Percentiles rank a stretch among this genome's conserved stretches.
These are phyloP conservation scores for Lactuca sativa DNA, from an alignment of 129 eudicot species.

Conservation along the genomic window DNA sequence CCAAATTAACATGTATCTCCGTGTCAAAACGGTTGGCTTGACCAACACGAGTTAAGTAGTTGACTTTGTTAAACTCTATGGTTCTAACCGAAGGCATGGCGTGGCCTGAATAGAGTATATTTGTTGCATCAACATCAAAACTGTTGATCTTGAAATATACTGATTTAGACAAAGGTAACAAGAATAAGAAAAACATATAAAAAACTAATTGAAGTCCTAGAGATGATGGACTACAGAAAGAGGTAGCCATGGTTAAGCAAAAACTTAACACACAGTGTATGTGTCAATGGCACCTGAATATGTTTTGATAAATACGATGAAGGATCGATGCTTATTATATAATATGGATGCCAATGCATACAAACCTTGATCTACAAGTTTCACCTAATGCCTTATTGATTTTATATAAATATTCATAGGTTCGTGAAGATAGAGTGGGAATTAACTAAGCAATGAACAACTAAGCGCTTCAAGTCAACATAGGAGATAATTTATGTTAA, in stretches of 20 bases:
- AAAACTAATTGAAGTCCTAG: neutral
- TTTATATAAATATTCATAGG: slow-evolving; percentile 13
- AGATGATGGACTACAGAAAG: slow-evolving; percentile 9
- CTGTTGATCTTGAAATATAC: slow-evolving; percentile 34
- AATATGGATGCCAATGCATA: slow-evolving; percentile 15
- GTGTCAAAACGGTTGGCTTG: slow-evolving; percentile 27
- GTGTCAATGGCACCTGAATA: slow-evolving; percentile 7
- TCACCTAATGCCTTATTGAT: neutral
- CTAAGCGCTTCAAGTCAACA: slow-evolving; percentile 29
- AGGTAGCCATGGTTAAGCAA: slow-evolving; percentile 26
- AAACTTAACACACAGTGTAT: neutral
- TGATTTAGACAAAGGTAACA: slow-evolving; percentile 32
- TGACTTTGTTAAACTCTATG: slow-evolving; percentile 30
- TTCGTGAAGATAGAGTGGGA: slow-evolving; percentile 18
- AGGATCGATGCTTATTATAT: neutral
- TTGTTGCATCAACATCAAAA: slow-evolving; percentile 25
- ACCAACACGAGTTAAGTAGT: slow-evolving; percentile 43
- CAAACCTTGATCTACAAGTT: neutral
- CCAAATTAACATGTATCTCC: slow-evolving; percentile 4
- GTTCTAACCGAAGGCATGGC: slow-evolving; percentile 44
- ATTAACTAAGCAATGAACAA: slow-evolving; percentile 18
- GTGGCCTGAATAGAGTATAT: slow-evolving; percentile 48
- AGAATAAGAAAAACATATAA: slow-evolving; percentile 1
- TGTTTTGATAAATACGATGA: neutral
- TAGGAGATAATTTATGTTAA: neutral